phyloP scores from a whole-genome alignment of 2,329 filamentous ascomycete genomes.

The Colletotrichum sp. region DNA sequence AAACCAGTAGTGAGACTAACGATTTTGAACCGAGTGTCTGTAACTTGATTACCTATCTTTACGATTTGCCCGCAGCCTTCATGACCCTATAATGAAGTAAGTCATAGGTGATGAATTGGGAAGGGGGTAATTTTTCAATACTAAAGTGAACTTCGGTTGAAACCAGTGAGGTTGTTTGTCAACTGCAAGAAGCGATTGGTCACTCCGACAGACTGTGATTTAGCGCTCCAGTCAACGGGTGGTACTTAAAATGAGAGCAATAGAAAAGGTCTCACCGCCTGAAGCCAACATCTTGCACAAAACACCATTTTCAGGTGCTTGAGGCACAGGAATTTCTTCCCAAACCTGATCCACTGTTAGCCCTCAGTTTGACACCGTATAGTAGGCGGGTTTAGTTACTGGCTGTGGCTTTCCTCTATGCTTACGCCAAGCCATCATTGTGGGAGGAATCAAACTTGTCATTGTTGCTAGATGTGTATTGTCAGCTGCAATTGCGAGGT shows the following conservation, averaged over 20 bases:
- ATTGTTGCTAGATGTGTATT: not conserved
- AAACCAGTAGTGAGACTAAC: conserved; percentile 12
- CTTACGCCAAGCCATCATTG: conserved; percentile 41
- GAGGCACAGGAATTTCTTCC: conserved; percentile 32
- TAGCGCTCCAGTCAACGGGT: not conserved
- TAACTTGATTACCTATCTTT: conserved; percentile 23
- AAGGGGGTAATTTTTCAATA: not conserved
- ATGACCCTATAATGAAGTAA: conserved; percentile 23
- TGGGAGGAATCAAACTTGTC: conserved; percentile 21
- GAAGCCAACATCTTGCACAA: conserved; percentile 37
- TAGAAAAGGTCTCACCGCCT: conserved; percentile 25
- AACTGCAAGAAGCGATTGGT: conserved; percentile 32
- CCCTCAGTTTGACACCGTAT: not conserved
- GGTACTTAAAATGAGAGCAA: not conserved
- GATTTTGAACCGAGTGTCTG: conserved; percentile 20
- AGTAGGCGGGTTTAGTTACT: not conserved
- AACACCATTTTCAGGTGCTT: conserved; percentile 27
- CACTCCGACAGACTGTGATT: conserved; percentile 33
- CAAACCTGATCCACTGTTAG: conserved; percentile 22
- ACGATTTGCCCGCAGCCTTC: conserved; percentile 30
- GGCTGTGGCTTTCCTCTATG: conserved; percentile 33
- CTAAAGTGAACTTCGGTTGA: conserved; percentile 29
- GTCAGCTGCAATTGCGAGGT: not conserved
- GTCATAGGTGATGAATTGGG: not conserved
- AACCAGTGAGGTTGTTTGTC: conserved; percentile 34